Percentiles rank a stretch among this genome's conserved stretches.
phyloP scores from a whole-genome alignment of 495 filamentous ascomycete genomes.

The Penicillium flavigenum region DNA sequence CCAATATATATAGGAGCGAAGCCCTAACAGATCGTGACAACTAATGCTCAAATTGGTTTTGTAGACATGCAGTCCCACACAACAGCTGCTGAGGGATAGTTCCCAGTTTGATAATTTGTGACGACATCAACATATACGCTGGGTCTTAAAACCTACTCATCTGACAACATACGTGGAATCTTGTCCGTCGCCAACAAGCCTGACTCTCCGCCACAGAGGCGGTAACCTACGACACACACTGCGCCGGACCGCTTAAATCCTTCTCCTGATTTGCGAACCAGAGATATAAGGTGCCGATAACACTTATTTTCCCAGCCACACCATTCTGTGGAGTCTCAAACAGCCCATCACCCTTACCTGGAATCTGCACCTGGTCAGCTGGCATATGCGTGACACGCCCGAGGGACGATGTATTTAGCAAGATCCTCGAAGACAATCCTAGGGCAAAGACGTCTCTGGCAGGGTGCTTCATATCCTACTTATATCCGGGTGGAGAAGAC shows the following conservation, averaged over 20 bases:
- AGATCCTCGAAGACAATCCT: no score
- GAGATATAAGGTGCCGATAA: not conserved
- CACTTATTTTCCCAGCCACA: not conserved
- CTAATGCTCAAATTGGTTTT: not conserved
- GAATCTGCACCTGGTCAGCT: not conserved
- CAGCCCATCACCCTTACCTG: not conserved
- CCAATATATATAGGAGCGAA: not conserved
- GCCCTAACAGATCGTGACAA: not conserved
- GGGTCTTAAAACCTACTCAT: not conserved
- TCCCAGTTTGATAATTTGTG: not conserved
- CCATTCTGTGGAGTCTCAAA: not conserved
- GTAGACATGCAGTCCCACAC: not conserved
- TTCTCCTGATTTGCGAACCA: not conserved
- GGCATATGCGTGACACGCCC: not conserved
- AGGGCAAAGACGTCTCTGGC: constrained; percentile 23
- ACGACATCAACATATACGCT: not conserved
- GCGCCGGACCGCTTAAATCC: not conserved
- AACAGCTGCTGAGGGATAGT: not conserved
- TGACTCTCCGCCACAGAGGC: no score
- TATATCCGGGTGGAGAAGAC: no score
- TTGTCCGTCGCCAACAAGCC: not conserved
- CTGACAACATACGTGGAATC: not conserved
- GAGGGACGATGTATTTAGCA: no score
- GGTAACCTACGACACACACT: not conserved
- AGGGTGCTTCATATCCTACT: not conserved